These are phyloP conservation scores for Ramaria rubella DNA, from an alignment of 768 basidiomycete genomes.

Conservation along the genomic window DNA sequence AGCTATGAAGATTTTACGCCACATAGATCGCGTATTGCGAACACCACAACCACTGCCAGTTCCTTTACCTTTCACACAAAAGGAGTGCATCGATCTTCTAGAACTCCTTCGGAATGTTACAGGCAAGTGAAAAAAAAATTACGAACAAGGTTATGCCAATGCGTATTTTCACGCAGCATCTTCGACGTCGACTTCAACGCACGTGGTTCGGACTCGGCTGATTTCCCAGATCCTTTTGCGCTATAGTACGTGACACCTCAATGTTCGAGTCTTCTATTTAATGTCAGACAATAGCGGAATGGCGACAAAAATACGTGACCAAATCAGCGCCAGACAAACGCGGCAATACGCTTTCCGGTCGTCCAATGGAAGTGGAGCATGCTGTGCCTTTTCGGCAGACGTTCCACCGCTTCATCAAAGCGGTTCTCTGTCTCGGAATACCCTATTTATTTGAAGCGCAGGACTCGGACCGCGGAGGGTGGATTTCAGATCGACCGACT, in stretches of 20 bases:
- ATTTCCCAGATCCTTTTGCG: constrained; percentile 64
- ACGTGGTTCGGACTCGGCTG: constrained; percentile 52
- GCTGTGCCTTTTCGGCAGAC: constrained; percentile 38
- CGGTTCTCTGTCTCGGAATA: constrained; percentile 66
- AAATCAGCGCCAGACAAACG: constrained; percentile 1
- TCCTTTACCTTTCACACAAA: constrained; percentile 64
- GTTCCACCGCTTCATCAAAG: constrained; percentile 51
- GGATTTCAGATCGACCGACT: constrained; percentile 13
- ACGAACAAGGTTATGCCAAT: neutral
- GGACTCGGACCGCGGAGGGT: neutral
- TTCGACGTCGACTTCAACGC: constrained; percentile 37
- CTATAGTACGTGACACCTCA: constrained; percentile 41
- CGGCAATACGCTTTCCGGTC: neutral
- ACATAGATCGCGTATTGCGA: constrained; percentile 60
- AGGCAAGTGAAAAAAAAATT: constrained; percentile 14
- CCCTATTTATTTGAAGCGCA: constrained; percentile 63
- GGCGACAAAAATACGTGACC: constrained; percentile 58
- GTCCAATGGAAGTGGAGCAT: neutral
- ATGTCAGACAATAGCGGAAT: constrained; percentile 40
- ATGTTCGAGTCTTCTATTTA: neutral
- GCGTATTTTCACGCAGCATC: constrained; percentile 11
- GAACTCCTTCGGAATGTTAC: constrained; percentile 45
- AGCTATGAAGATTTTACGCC: constrained; percentile 2
- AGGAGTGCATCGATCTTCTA: constrained; percentile 72
- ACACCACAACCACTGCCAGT: constrained; percentile 38